phyloP scores from a whole-genome alignment of 371 early-diverging fungal genomes.

The Mucor circinelloides region DNA sequence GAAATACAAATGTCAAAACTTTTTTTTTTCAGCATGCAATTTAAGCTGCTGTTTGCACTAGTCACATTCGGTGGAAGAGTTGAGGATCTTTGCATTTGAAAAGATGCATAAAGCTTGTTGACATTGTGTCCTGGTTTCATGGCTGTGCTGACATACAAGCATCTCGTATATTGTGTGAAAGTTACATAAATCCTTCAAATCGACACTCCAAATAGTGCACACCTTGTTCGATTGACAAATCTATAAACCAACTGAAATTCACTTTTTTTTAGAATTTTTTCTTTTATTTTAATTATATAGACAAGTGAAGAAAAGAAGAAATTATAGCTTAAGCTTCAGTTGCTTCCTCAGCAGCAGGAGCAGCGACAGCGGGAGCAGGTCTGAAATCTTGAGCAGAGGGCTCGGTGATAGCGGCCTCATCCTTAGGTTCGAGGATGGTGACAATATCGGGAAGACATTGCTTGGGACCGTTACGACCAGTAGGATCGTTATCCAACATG shows the following conservation, averaged over 20 bases:
- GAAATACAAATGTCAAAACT: not conserved
- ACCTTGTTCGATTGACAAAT: not conserved
- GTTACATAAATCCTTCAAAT: too few relatives aligned
- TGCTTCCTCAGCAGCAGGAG: conserved; percentile 17
- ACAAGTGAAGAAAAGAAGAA: not conserved
- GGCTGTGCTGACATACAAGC: too few relatives aligned
- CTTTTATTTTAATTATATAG: conserved; percentile 9
- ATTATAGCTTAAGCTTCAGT: conserved; percentile 10
- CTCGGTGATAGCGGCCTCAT: conserved; percentile 76
- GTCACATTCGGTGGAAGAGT: not conserved
- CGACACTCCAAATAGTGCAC: too few relatives aligned
- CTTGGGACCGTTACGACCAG: too few relatives aligned
- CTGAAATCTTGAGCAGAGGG: conserved; percentile 80
- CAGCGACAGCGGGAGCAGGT: conserved; percentile 48
- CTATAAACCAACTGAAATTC: not conserved
- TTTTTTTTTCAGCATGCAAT: not conserved
- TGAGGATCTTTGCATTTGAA: not conserved
- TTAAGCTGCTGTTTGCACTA: not conserved
- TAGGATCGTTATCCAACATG: too few relatives aligned
- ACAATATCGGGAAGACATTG: too few relatives aligned
- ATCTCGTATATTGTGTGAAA: too few relatives aligned
- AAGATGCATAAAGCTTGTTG: too few relatives aligned
- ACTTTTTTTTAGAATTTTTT: not conserved
- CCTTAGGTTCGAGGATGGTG: conserved; percentile 93
- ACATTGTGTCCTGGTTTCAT: too few relatives aligned